A percentile compares a stretch with the other conserved stretches of the same genome.
Conservation (phyloP, 257 asterid species). For the Penstemon barbatus region DNA sequence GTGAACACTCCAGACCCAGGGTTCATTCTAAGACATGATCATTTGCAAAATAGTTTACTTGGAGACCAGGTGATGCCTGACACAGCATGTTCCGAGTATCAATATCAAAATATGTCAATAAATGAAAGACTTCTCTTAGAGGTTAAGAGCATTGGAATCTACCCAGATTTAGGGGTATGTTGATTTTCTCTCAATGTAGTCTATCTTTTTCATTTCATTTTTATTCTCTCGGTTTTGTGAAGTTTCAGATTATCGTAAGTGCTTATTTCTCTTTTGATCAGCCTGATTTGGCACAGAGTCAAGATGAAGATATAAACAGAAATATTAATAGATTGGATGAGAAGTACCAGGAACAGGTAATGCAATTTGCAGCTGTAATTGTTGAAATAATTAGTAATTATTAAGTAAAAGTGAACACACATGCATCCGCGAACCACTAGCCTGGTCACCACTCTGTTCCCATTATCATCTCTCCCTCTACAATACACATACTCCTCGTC, state of each 20-base stretch:
- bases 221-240: slow-evolving; percentile 20
- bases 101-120: slow-evolving; percentile 62
- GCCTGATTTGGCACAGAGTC: slow-evolving; percentile 55
- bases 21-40: slow-evolving; percentile 40
- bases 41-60: slow-evolving; percentile 46
- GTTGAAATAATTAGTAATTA: slow-evolving; percentile 9
- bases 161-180: slow-evolving; percentile 78
- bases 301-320: slow-evolving; percentile 61
- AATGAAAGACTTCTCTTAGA: slow-evolving; percentile 76
- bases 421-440: no score
- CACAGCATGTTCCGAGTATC: slow-evolving; percentile 54
- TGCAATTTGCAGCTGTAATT: slow-evolving; percentile 27
- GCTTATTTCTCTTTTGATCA: slow-evolving; percentile 35
- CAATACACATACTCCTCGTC: no score
- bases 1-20: slow-evolving; percentile 39
- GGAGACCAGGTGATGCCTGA: slow-evolving; percentile 46
- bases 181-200: slow-evolving; percentile 27
- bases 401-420: neutral
- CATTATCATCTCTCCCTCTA: no score
- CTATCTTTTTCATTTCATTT: slow-evolving; percentile 27
- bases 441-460: no score
- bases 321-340: slow-evolving; percentile 57
- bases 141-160: slow-evolving; percentile 75
- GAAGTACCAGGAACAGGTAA: slow-evolving; percentile 73
- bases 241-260: slow-evolving; percentile 23